phyloP scores from a whole-genome alignment of 1,284 basidiomycete genomes.

The Ustilago sp. region DNA sequence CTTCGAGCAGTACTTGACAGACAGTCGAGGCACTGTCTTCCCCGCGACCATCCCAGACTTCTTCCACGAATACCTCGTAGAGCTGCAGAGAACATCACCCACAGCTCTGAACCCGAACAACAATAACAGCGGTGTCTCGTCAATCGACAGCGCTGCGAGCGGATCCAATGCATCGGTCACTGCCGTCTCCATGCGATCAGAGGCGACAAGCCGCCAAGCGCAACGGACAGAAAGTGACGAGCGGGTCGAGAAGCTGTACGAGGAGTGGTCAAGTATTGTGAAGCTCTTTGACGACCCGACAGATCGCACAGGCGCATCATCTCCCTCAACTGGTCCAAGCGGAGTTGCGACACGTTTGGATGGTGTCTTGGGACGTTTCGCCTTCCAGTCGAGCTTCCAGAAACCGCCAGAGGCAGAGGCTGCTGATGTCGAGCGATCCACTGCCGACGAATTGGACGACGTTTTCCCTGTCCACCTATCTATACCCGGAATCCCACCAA shows the following conservation, averaged over 20 bases:
- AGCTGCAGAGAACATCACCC: slow-evolving; percentile 76
- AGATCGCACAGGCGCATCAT: not conserved
- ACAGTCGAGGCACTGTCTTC: slow-evolving; percentile 80
- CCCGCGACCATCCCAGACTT: slow-evolving; percentile 94
- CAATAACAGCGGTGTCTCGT: slow-evolving; percentile 12
- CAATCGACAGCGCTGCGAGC: slow-evolving; percentile 27
- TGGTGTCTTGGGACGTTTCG: slow-evolving; percentile 31
- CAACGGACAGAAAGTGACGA: slow-evolving; percentile 61
- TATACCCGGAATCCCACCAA: slow-evolving; percentile 56
- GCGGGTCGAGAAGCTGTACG: slow-evolving; percentile 64
- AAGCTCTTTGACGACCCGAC: slow-evolving; percentile 40
- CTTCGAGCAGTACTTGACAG: slow-evolving; percentile 84
- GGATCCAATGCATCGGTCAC: slow-evolving; percentile 44
- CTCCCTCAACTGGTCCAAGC: slow-evolving; percentile 5
- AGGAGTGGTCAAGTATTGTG: slow-evolving; percentile 62
- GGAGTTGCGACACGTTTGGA: slow-evolving; percentile 25
- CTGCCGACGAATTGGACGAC: slow-evolving; percentile 25
- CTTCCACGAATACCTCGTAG: slow-evolving; percentile 86
- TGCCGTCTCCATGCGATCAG: slow-evolving; percentile 38
- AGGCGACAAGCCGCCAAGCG: slow-evolving; percentile 16
- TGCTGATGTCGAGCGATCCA: slow-evolving; percentile 14
- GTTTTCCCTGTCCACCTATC: slow-evolving; percentile 50
- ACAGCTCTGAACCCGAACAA: slow-evolving; percentile 5
- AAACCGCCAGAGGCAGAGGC: slow-evolving; percentile 23
- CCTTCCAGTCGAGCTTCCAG: slow-evolving; percentile 53